Base-by-base conservation (phyloP, 352 stramenopile genomes). In the Pelagophyceae sp. region DNA sequence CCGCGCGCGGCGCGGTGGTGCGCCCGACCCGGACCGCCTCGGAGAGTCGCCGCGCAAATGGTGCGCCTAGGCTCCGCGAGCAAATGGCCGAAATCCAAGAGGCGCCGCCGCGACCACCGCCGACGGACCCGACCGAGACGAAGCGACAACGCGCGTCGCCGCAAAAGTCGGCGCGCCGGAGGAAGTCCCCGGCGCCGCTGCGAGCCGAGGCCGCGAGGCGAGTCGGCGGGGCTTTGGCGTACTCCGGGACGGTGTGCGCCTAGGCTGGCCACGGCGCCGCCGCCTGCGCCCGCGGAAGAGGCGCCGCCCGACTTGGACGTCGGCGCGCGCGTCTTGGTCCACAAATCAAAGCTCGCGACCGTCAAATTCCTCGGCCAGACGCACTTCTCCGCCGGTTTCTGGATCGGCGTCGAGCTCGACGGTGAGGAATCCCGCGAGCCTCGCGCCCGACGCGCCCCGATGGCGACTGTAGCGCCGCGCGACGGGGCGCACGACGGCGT, bases 401-500 rank as follows among this genome's bases (percentile, higher is more conserved):
- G 79, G 79, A 38, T 94, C 40, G 91, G 91, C 65, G 85, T 96
- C 15, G 90, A 96, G 77, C 85, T 96, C 33, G 84, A 89, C 63
- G 88, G n/a, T n/a, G n/a, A n/a, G n/a, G n/a, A n/a, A n/a, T n/a
- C n/a, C n/a, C n/a, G n/a, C n/a, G n/a, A n/a, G n/a, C n/a, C n/a
- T n/a, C n/a, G n/a, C n/a, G n/a, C n/a, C n/a, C n/a, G n/a, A n/a
- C n/a, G n/a, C n/a, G n/a, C n/a, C n/a, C n/a, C n/a, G n/a, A n/a
- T n/a, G n/a, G n/a, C n/a, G n/a, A n/a, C n/a, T n/a, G n/a, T n/a
- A n/a, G n/a, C n/a, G n/a, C n/a, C 87, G 19, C 83, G 88, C 32
- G 79, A 81, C 19, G 91, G 91, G 32, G 88, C 93, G 74, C 86
- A 80, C 63, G 88, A 95, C 80, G 91, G 91, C 40, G 78, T 78